Evolutionary conservation across 345 rosid genomes (phyloP), one percentile per base, ranked within the genome.

Genomic region (Linum tenue): DNA sequence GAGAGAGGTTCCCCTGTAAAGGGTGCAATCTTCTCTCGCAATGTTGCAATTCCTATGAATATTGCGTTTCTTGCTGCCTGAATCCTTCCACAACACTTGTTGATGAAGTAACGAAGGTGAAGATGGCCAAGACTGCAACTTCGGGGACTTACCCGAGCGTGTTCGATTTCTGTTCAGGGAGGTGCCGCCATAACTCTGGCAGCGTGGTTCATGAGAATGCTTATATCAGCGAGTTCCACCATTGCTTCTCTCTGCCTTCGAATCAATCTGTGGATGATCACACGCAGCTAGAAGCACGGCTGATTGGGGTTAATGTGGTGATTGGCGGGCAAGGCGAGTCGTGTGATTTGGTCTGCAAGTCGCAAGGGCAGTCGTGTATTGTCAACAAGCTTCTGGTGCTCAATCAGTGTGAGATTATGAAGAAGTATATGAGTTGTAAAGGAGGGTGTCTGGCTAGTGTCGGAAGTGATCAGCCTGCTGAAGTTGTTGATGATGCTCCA

Each of bases 181-280:
- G 96, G 73, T 94, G 99, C 66, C 92, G 97, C 12, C 99, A 94
- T 73, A 90, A 81, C 64, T 90, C 97, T 53, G 95, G 86, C 70
- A 90, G 99, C 62, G 97, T 94, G 87, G 99, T 94, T 81, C 99
- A 88, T 56, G 97, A 90, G 79, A 94, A 94, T 82, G 96, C 97
- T 59, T 90, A 94, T 73, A 79, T 79, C 53, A 94, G 96, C 60
- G 85, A 86, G 57, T 94, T 84, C 67, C 99, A 94, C 79, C 99
- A 94, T 70, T 94, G 99, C 77, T 94, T 86, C 80, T 81, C 97
- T 67, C 64, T 85, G 67, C 83, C 81, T 16, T 81, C 96, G 78
- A 94, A 85, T 77, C 9, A 12, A 57, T 57, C 82, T 84, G 90
- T 82, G 62, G 65, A 76, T 51, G 71, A 67, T 71, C 75, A 70